Base-by-base conservation (phyloP, 2,329 filamentous ascomycete genomes). In the Diaporthe sp. region DNA sequence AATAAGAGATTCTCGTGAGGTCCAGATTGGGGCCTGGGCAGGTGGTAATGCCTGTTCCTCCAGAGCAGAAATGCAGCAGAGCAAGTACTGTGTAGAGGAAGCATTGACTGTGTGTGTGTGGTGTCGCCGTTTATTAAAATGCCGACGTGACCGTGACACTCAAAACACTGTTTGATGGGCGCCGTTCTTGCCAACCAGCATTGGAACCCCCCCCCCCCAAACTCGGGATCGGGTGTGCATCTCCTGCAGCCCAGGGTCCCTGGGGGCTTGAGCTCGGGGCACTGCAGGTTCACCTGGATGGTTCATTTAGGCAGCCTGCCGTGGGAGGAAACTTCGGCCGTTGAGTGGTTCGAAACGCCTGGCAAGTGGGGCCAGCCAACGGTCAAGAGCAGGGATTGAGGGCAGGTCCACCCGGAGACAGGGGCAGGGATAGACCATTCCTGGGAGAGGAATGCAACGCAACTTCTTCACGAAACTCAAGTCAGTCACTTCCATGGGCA, bases 1-100 rank as follows among this genome's bases (percentile, higher is more conserved):
- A 68, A 68, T 27, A 53, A 68, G 47, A 68, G 32, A 39, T 68
- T 68, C 63, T 68, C 63, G 47, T 68, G 47, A 68, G 47, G 63
- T 50, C 63, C 32, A 68, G 47, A 53, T 53, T 68, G 63, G 63
- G 63, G 44, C 63, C 63, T 13, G 47, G 63, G 47, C 32, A 35
- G 44, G 63, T 50, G 63, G 42, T 44, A 50, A 37, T 30, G 44
- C 1, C 44, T 37, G 22, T 4, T 30, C n/a, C 37, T 39, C n/a
- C n/a, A 27, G 30, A 32, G 19, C 12, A 51, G 22, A 19, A n/a
- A 19, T 10, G 7, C 53, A 22, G 53, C 27, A 7, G 3, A 39
- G 27, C 13, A 1, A 9, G 35, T n/a, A n/a, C n/a, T n/a, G n/a
- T n/a, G n/a, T 15, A 5, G 4, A 42, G 39, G 13, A 42, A 19